phyloP scores from a whole-genome alignment of 495 filamentous ascomycete species.

The Penicillium verhagenii region DNA sequence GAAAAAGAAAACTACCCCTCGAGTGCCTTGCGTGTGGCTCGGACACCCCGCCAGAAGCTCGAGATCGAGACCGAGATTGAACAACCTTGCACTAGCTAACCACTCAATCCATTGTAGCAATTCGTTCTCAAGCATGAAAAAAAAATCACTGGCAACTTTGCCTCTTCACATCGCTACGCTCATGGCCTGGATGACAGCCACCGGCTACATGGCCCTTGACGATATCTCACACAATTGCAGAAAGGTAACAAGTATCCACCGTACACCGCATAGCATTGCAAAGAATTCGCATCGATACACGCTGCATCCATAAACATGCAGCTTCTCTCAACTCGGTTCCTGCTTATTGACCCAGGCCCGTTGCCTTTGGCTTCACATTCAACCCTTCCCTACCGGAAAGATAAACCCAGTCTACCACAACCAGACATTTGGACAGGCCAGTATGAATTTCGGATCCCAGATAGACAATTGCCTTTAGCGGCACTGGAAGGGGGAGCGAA shows the following conservation, averaged over 20 bases:
- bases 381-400: conserved; percentile 3
- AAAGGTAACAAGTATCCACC: not conserved
- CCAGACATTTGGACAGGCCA: not conserved
- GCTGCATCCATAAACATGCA: not conserved
- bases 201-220: not conserved
- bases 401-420: not conserved
- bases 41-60: conserved; percentile 5
- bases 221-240: not conserved
- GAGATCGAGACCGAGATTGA: not conserved
- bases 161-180: not conserved
- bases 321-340: not conserved
- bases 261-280: not conserved
- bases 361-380: conserved; percentile 3
- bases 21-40: conserved; percentile 15
- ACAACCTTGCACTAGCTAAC: not conserved
- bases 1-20: not conserved
- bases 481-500: not conserved
- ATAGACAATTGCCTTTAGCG: conserved; percentile 9
- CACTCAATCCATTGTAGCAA: conserved; percentile 3
- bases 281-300: not conserved
- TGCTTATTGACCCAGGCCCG: not conserved
- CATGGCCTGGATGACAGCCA: not conserved
- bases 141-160: not conserved
- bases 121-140: no score
- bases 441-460: not conserved